Percentiles rank a stretch among this genome's conserved stretches.
These are phyloP conservation scores for Capronia epimyces DNA, from an alignment of 2,329 filamentous ascomycete genomes.

Conservation along the genomic window DNA sequence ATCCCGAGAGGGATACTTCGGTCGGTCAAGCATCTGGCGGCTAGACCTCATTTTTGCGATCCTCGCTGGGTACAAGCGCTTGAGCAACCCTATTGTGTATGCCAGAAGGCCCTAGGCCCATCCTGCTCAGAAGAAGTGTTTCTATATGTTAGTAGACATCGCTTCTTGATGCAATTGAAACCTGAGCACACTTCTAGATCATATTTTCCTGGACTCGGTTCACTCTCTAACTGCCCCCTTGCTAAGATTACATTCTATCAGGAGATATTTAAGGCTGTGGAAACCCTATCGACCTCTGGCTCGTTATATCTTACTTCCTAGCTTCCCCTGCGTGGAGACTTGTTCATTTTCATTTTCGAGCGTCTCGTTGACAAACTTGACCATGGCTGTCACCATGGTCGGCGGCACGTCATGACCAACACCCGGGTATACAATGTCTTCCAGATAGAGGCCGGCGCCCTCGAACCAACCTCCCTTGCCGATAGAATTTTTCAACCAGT, in stretches of 20 bases:
- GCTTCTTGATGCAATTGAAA: background rate
- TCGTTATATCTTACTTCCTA: conserved; percentile 21
- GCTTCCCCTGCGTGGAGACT: background rate
- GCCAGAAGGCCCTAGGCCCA: background rate
- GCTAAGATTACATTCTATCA: background rate
- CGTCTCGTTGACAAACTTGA: conserved; percentile 49
- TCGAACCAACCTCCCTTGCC: conserved; percentile 44
- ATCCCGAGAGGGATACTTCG: too few species aligned
- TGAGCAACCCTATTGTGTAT: too few species aligned
- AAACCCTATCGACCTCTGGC: background rate
- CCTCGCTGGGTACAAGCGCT: too few species aligned
- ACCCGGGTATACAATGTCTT: conserved; percentile 53
- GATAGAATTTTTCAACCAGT: conserved; percentile 49
- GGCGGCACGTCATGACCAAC: conserved; percentile 56
- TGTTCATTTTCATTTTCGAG: conserved; percentile 29
- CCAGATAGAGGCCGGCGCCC: conserved; percentile 48
- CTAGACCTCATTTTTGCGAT: too few species aligned
- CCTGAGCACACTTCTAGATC: background rate
- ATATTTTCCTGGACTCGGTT: background rate
- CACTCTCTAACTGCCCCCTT: background rate
- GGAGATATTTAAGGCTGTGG: background rate
- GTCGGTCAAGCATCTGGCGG: too few species aligned
- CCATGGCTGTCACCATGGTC: conserved; percentile 52
- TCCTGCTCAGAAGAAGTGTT: background rate
- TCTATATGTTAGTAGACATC: background rate